Evolutionary conservation across 2,329 filamentous ascomycete species (phyloP).

Genomic region (Zymoseptoria pseudotritici): DNA sequence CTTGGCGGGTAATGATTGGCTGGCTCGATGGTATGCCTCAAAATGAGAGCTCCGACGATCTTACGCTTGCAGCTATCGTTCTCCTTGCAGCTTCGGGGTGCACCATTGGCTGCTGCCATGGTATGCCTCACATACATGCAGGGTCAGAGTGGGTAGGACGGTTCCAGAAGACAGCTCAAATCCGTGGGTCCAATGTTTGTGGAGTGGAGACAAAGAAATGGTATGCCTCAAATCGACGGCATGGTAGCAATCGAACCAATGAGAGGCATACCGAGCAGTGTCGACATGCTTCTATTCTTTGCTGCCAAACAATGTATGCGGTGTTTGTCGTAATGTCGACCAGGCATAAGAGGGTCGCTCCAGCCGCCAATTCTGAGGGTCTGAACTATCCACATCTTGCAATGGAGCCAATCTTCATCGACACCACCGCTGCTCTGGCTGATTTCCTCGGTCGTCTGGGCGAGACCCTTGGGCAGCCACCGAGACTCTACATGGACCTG

Average conservation of each 20-base stretch:
- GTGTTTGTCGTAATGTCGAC: not conserved
- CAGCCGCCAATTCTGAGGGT: not conserved
- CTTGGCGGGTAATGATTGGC: not conserved
- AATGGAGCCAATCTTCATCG: not conserved
- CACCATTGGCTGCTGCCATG: not conserved
- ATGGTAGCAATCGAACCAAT: not conserved
- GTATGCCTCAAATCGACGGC: not conserved
- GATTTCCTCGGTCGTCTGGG: not conserved
- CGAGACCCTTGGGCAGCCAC: not conserved
- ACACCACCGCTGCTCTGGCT: not conserved
- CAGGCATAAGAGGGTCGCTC: not conserved
- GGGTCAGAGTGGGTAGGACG: not conserved
- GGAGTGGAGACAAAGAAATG: not conserved
- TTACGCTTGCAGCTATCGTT: not conserved
- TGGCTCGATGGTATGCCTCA: not conserved
- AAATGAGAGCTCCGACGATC: not conserved
- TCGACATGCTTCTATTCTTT: not conserved
- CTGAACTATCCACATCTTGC: not conserved
- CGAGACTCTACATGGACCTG: slow-evolving; percentile 41
- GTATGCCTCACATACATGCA: not conserved
- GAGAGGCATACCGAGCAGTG: not conserved
- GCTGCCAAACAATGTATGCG: not conserved
- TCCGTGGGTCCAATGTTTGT: too few relatives aligned
- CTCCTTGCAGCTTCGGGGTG: not conserved
- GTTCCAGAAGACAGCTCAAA: not conserved